A percentile compares a stretch with the other conserved stretches of the same genome.
These are phyloP conservation scores for Mortierella sp. DNA, from an alignment of 371 early-diverging fungal species.

Conservation along the genomic window DNA sequence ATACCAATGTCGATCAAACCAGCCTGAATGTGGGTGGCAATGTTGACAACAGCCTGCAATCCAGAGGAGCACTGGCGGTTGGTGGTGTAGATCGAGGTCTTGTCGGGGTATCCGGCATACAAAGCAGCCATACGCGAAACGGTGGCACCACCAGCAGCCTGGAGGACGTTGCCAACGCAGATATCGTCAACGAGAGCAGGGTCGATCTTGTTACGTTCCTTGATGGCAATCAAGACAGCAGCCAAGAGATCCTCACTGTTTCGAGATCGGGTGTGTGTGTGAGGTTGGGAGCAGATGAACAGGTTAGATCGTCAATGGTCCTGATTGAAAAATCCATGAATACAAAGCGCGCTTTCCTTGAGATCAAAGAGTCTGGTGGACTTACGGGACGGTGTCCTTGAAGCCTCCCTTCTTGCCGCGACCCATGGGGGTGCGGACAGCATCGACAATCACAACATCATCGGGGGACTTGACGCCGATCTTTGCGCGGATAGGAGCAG, in stretches of 20 bases:
- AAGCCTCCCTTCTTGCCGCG: slow-evolving; percentile 95
- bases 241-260: slow-evolving; percentile 85
- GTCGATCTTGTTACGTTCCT: slow-evolving; percentile 87
- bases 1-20: slow-evolving; percentile 97
- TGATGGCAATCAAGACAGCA: slow-evolving; percentile 82
- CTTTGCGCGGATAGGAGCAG: slow-evolving; percentile 62
- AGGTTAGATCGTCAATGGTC: no score
- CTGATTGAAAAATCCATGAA: no score
- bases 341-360: no score
- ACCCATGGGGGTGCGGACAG: slow-evolving; percentile 92
- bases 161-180: slow-evolving; percentile 93
- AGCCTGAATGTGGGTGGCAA: slow-evolving; percentile 91
- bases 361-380: not conserved
- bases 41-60: slow-evolving; percentile 92
- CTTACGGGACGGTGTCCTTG: slow-evolving; percentile 81
- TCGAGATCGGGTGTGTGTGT: no score
- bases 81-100: slow-evolving; percentile 85
- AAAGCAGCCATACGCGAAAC: slow-evolving; percentile 96
- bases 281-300: no score
- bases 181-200: slow-evolving; percentile 94
- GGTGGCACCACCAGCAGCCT: slow-evolving; percentile 95
- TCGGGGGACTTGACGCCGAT: slow-evolving; percentile 85
- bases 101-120: slow-evolving; percentile 93
- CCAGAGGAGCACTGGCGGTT: slow-evolving; percentile 99
- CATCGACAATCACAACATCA: slow-evolving; percentile 88